Evolutionary conservation across 441 rosid genomes (phyloP).

Genomic region (Biscutella laevigata): DNA sequence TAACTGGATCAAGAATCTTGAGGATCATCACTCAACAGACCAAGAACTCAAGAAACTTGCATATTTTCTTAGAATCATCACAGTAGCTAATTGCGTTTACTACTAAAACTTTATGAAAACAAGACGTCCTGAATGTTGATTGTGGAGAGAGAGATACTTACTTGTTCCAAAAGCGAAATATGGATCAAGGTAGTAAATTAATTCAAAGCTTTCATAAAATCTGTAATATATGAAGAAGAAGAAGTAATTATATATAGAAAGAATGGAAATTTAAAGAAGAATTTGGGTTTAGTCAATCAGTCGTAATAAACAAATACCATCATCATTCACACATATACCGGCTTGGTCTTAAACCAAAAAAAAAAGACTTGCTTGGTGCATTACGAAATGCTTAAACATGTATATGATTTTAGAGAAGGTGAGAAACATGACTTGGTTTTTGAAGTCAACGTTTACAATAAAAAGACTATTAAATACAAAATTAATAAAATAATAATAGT

Average conservation of each 20-base stretch:
- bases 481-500: neutral
- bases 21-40: no score
- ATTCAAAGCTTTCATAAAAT: constrained; percentile 9
- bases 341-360: neutral
- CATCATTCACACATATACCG: neutral
- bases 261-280: constrained; percentile 9
- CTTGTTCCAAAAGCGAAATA: constrained; percentile 8
- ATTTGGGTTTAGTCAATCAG: constrained; percentile 1
- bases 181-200: neutral
- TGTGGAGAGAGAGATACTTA: no score
- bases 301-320: constrained; percentile 12
- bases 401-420: neutral
- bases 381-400: neutral
- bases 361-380: neutral
- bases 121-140: no score
- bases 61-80: neutral
- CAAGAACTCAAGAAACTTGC: no score
- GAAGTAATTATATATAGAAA: constrained; percentile 1
- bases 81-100: no score
- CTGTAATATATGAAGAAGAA: neutral
- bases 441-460: constrained; percentile 10
- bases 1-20: no score
- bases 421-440: constrained; percentile 1
- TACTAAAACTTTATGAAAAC: no score
- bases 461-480: neutral